Conservation (phyloP, 2,329 filamentous ascomycete species). For the Pseudodiploospora longispora region DNA sequence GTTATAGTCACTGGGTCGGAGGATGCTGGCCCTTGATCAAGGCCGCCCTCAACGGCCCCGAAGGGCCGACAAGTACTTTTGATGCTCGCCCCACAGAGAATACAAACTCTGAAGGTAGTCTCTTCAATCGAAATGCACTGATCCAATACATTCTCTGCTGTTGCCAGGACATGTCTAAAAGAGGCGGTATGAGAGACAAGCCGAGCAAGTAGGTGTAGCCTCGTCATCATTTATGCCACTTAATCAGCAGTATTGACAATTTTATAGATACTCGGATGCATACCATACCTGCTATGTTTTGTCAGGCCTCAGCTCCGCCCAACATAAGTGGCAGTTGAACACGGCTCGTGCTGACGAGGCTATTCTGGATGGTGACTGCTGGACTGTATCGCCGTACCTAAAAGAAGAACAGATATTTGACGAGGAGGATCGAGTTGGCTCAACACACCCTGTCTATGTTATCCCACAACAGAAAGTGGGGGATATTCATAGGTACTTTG, state of each 20-base stretch:
- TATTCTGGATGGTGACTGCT: constrained; percentile 31
- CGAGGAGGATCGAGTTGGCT: constrained; percentile 57
- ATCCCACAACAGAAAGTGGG: constrained; percentile 66
- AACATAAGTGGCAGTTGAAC: constrained; percentile 55
- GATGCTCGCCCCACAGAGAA: constrained; percentile 19
- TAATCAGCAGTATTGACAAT: constrained; percentile 2
- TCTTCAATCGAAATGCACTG: constrained; percentile 78
- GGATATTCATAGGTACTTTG: constrained; percentile 57
- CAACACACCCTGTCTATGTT: constrained; percentile 78
- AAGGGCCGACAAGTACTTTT: constrained; percentile 19
- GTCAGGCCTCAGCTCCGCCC: constrained; percentile 72
- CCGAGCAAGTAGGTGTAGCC: constrained; percentile 64
- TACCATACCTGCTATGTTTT: constrained; percentile 94
- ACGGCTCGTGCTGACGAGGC: constrained; percentile 23
- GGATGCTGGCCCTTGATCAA: constrained; percentile 90
- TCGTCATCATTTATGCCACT: constrained; percentile 1
- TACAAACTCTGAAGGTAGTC: constrained; percentile 30
- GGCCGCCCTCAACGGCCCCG: constrained; percentile 57
- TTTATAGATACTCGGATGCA: constrained; percentile 62
- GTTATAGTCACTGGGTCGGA: constrained; percentile 97
- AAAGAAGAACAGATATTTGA: constrained; percentile 59
- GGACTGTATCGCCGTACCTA: constrained; percentile 41
- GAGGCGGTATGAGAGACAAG: constrained; percentile 86
- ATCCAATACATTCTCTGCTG: constrained; percentile 85
- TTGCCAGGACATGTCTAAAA: constrained; percentile 63